Percentiles rank a stretch among this genome's conserved stretches.
Conservation (phyloP, 306 rosid genomes). For the Alnus glutinosa region DNA sequence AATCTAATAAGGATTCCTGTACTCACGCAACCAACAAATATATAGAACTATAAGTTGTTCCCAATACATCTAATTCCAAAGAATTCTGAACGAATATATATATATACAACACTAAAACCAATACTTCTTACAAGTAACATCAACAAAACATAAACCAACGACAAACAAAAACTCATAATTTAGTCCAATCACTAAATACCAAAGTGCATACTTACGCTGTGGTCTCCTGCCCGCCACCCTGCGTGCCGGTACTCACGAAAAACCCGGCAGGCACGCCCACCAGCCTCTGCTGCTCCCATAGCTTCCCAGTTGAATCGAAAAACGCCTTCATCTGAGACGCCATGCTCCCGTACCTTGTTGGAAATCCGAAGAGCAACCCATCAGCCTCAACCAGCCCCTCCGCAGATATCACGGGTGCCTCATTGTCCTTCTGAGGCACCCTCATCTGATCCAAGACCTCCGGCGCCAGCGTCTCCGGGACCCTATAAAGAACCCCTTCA, state of each 20-base stretch:
- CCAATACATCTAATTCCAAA: not conserved
- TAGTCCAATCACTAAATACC: not conserved
- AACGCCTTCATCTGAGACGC: constrained; percentile 79
- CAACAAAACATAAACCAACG: not conserved
- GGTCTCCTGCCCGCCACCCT: constrained; percentile 91
- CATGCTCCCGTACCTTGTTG: constrained; percentile 75
- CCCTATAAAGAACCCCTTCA: constrained; percentile 69
- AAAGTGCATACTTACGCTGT: constrained; percentile 54
- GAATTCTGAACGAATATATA: not conserved
- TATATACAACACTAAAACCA: not conserved
- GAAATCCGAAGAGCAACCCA: constrained; percentile 76
- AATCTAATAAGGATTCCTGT: not conserved
- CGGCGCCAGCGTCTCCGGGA: constrained; percentile 57
- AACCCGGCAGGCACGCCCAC: constrained; percentile 78
- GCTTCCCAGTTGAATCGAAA: constrained; percentile 55
- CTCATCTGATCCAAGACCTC: constrained; percentile 61
- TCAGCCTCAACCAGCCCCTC: constrained; percentile 71
- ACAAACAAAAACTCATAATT: not conserved
- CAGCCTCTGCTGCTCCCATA: constrained; percentile 70
- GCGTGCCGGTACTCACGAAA: constrained; percentile 79
- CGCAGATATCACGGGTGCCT: constrained; percentile 49
- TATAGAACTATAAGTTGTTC: not conserved
- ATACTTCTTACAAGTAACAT: not conserved
- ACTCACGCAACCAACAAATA: not conserved
- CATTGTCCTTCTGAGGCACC: constrained; percentile 52